A percentile compares a stretch with the other conserved stretches of the same genome.
Evolutionary conservation across 1,139 yeast species (phyloP).

Genomic region (Geotrichum armillariae): DNA sequence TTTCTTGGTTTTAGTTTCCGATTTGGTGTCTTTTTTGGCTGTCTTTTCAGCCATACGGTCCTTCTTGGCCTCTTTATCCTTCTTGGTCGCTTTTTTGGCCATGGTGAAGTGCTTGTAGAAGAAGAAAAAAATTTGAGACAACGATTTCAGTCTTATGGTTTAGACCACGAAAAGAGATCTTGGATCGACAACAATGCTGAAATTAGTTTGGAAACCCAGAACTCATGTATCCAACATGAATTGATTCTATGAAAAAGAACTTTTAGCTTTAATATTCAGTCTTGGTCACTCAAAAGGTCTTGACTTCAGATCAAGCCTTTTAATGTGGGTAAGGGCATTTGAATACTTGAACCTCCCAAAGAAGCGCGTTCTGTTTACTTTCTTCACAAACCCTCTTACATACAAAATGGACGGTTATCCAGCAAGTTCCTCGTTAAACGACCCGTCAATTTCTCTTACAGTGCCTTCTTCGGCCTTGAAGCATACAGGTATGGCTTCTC

Average conservation of each 20-base stretch:
- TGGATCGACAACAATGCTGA: not conserved
- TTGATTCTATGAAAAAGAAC: too few species aligned
- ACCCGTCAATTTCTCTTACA: conserved; percentile 6
- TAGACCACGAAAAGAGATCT: not conserved
- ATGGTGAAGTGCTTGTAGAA: conserved; percentile 36
- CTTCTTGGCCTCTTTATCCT: conserved; percentile 87
- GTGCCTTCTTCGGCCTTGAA: conserved; percentile 5
- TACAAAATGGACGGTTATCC: not conserved
- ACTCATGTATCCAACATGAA: too few species aligned
- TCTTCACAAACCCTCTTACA: too few species aligned
- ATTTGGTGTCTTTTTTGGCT: conserved; percentile 71
- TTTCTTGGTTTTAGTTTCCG: conserved; percentile 73
- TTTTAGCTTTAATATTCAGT: too few species aligned
- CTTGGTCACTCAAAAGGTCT: too few species aligned
- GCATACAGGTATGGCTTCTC: not conserved
- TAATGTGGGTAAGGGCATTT: too few species aligned
- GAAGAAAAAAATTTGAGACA: not conserved
- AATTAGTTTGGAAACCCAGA: too few species aligned
- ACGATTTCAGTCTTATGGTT: too few species aligned
- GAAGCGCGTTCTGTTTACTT: too few species aligned
- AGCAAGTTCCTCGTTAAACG: not conserved
- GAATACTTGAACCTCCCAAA: too few species aligned
- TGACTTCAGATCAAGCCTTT: too few species aligned
- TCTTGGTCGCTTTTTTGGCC: conserved; percentile 90
- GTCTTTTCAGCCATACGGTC: conserved; percentile 84